Percentiles rank a stretch among this genome's conserved stretches.
Conservation (phyloP, 2,329 filamentous ascomycete genomes). For the Monosporascus sp. region DNA sequence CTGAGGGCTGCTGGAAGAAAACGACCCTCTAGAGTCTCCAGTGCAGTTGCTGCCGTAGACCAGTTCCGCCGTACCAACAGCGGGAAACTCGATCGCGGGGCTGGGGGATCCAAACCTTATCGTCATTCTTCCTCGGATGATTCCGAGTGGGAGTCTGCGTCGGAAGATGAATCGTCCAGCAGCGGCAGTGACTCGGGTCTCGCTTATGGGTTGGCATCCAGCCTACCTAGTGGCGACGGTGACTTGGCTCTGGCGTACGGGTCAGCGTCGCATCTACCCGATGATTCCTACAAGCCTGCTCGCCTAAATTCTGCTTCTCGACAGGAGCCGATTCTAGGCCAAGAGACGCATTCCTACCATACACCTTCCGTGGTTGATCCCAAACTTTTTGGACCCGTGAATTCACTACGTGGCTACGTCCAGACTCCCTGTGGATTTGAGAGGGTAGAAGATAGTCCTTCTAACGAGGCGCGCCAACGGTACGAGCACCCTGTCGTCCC, state of each 20-base stretch:
- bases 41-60: conserved; percentile 36
- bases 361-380: conserved; percentile 49
- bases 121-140: conserved; percentile 36
- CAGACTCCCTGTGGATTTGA: conserved; percentile 52
- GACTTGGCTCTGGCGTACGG: not conserved
- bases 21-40: conserved; percentile 31
- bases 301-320: not conserved
- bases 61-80: conserved; percentile 35
- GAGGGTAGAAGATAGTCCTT: conserved; percentile 27
- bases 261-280: conserved; percentile 13
- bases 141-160: conserved; percentile 53
- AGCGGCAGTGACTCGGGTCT: conserved; percentile 35
- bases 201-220: conserved; percentile 34
- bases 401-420: conserved; percentile 53
- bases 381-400: conserved; percentile 52
- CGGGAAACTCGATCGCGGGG: conserved; percentile 29
- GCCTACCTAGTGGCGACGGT: conserved; percentile 11
- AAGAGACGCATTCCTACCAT: conserved; percentile 21
- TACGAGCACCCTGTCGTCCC: conserved; percentile 30
- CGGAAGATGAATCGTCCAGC: conserved; percentile 41
- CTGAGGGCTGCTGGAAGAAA: conserved; percentile 35
- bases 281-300: not conserved
- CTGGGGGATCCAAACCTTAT: conserved; percentile 35
- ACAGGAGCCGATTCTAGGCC: conserved; percentile 11
- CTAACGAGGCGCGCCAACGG: conserved; percentile 21